A percentile compares a stretch with the other conserved stretches of the same genome.
phyloP scores from a whole-genome alignment of 148 eudicot species.

The Rhododendron kiyosumense region DNA sequence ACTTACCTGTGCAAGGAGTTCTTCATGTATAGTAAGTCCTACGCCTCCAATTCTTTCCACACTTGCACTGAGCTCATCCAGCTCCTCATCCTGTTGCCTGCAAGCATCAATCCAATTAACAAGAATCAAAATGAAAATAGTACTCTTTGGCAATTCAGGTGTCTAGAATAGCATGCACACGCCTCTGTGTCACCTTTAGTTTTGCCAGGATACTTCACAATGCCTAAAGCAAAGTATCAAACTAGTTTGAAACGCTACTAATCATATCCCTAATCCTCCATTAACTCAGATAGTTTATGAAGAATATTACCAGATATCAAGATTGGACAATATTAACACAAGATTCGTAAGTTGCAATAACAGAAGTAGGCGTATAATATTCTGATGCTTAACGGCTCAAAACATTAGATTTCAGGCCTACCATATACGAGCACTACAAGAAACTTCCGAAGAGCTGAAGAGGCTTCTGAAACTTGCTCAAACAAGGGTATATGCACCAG shows the following conservation, averaged over 20 bases:
- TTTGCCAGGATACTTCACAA: neutral
- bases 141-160: neutral
- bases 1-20: conserved; percentile 81
- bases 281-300: neutral
- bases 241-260: neutral
- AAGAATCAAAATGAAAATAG: neutral
- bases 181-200: neutral
- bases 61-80: conserved; percentile 86
- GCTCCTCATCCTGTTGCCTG: conserved; percentile 96
- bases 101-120: conserved; percentile 17
- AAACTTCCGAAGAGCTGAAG: neutral
- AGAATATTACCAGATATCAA: neutral
- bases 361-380: neutral
- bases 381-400: neutral
- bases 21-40: conserved; percentile 91
- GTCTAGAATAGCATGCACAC: neutral
- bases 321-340: neutral
- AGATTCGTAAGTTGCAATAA: neutral
- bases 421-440: neutral
- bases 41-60: conserved; percentile 87
- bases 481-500: neutral
- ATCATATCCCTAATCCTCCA: neutral
- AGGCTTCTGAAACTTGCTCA: neutral
- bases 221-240: neutral
- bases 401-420: neutral